Percentiles rank a stretch among this genome's conserved stretches.
Evolutionary conservation across 495 filamentous ascomycete genomes (phyloP).

Genomic region (Chaetomium fimeti): DNA sequence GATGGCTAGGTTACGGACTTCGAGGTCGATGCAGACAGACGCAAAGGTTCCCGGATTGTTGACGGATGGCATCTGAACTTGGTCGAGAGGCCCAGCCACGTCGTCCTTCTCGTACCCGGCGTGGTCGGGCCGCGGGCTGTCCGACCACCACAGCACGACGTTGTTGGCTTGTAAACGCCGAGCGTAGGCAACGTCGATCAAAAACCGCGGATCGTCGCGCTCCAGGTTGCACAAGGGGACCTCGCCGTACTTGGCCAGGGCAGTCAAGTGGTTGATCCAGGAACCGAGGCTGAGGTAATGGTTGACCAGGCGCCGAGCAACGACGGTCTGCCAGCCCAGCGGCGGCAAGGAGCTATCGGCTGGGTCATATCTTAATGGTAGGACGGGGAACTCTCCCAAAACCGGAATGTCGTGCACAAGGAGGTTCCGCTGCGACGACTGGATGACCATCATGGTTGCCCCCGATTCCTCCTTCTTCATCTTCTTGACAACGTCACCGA

Average conservation of each 20-base stretch:
- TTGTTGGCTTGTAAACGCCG: conserved; percentile 85
- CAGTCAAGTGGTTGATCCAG: conserved; percentile 85
- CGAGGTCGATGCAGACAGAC: conserved; percentile 94
- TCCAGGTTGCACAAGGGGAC: conserved; percentile 95
- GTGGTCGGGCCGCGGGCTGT: conserved; percentile 81
- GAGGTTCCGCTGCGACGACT: conserved; percentile 79
- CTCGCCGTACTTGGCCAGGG: conserved; percentile 87
- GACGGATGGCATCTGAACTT: conserved; percentile 88
- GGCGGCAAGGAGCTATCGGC: conserved; percentile 85
- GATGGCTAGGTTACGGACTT: conserved; percentile 91
- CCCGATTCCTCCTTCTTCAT: conserved; percentile 76
- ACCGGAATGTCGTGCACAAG: conserved; percentile 82
- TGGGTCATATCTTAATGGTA: conserved; percentile 76
- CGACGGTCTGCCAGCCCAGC: conserved; percentile 89
- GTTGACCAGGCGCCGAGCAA: conserved; percentile 78
- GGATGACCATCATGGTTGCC: conserved; percentile 79
- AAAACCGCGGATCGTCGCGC: conserved; percentile 84
- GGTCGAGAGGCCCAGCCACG: conserved; percentile 76
- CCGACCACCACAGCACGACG: conserved; percentile 98
- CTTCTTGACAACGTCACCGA: conserved; percentile 82
- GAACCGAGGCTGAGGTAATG: conserved; percentile 88
- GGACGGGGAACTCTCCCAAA: conserved; percentile 77
- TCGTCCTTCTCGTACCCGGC: conserved; percentile 96
- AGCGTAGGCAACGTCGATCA: conserved; percentile 96
- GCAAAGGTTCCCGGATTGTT: conserved; percentile 92